These are phyloP conservation scores for Aspergillus tamarii DNA, from an alignment of 2,329 filamentous ascomycete genomes.

Conservation along the genomic window DNA sequence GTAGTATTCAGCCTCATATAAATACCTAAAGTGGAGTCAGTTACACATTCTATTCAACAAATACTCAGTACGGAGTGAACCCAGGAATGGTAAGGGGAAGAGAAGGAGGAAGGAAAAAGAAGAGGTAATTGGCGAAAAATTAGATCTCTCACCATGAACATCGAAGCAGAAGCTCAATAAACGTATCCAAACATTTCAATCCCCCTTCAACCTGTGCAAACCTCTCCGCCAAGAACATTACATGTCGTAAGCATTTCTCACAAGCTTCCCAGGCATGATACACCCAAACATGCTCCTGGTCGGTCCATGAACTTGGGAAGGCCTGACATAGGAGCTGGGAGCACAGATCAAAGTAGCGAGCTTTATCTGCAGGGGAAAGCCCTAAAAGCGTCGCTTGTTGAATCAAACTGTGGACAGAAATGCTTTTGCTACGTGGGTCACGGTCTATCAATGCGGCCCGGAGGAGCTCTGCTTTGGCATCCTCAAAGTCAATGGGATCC, in stretches of 20 bases:
- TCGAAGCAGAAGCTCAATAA: background rate
- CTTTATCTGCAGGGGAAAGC: background rate
- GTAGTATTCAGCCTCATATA: background rate
- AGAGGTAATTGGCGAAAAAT: no score
- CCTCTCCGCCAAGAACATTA: background rate
- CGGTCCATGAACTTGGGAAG: background rate
- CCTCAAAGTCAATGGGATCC: background rate
- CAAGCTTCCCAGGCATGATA: background rate
- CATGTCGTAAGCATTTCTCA: background rate
- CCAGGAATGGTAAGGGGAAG: background rate
- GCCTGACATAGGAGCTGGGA: background rate
- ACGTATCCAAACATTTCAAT: background rate
- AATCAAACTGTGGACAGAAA: background rate
- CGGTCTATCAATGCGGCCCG: background rate
- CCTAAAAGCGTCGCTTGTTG: background rate
- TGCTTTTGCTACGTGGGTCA: background rate
- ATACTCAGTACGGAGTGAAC: background rate
- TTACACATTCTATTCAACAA: background rate
- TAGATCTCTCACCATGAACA: background rate
- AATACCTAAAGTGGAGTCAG: background rate
- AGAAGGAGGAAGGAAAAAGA: no score
- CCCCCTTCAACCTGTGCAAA: background rate
- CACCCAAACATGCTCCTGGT: background rate
- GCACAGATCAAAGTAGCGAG: background rate
- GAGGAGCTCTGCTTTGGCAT: background rate